Conservation (phyloP, 176 grass and related monocot genomes). For the Eremochloa ophiuroides region DNA sequence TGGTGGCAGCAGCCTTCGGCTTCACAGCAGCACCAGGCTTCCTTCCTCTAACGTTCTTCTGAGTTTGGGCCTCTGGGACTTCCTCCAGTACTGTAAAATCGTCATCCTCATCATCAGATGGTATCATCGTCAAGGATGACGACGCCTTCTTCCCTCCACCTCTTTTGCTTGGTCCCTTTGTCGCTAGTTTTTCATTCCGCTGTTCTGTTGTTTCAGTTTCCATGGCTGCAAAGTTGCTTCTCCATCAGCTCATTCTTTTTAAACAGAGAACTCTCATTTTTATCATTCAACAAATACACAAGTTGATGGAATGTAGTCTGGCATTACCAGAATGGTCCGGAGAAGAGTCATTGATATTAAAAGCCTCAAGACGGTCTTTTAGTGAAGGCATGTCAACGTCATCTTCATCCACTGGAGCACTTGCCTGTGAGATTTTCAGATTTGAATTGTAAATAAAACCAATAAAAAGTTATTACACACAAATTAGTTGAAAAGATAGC, state of each 20-base stretch:
- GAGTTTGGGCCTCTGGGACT: conserved; percentile 15
- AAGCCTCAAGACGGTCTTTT: conserved; percentile 43
- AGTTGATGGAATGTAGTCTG: not conserved
- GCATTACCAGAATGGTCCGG: conserved; percentile 37
- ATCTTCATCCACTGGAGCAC: conserved; percentile 22
- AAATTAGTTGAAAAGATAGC: not conserved
- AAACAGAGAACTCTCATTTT: not conserved
- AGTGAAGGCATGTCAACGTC: conserved; percentile 33
- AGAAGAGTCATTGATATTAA: conserved; percentile 34
- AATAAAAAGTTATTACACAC: not conserved
- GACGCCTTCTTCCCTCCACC: conserved; percentile 32
- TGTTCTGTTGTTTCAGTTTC: conserved; percentile 21
- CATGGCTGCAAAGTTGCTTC: conserved; percentile 41
- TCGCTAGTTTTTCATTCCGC: conserved; percentile 3
- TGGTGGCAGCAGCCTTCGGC: not conserved
- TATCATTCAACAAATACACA: not conserved
- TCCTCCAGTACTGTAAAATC: conserved; percentile 14
- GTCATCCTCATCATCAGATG: conserved; percentile 42
- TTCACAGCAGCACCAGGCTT: conserved; percentile 33
- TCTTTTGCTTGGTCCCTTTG: conserved; percentile 46
- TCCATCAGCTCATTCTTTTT: conserved; percentile 6
- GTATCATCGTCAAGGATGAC: conserved; percentile 21
- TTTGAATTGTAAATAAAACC: conserved; percentile 6
- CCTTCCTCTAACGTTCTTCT: conserved; percentile 50
- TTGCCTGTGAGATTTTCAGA: conserved; percentile 18